phyloP scores from a whole-genome alignment of 2,329 filamentous ascomycete genomes.

The Neurospora sp. region DNA sequence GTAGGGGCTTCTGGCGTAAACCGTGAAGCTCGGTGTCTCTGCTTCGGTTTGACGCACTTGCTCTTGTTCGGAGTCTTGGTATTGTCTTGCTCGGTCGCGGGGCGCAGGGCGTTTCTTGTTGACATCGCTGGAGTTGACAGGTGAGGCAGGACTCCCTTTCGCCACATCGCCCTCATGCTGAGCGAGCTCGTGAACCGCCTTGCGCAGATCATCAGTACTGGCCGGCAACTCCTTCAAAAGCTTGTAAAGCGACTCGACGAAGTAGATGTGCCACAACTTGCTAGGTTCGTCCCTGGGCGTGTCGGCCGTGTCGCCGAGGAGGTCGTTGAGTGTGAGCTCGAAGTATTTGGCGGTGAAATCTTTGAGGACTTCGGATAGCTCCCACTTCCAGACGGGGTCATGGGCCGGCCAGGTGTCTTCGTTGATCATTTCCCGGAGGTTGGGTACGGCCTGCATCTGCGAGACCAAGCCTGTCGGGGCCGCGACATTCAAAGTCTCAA shows the following conservation, averaged over 20 bases:
- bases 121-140: too few species aligned
- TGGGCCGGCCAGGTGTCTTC: neutral
- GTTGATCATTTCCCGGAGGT: neutral
- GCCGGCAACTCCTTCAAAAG: neutral
- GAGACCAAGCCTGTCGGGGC: neutral
- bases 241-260: neutral
- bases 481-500: neutral
- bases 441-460: neutral
- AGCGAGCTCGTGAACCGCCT: neutral
- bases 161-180: neutral
- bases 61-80: neutral
- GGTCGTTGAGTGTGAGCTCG: neutral
- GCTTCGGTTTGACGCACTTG: neutral
- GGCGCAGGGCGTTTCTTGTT: neutral
- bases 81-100: neutral
- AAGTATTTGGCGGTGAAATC: neutral
- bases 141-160: neutral
- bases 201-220: neutral
- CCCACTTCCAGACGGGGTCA: neutral
- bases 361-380: neutral
- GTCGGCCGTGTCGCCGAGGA: neutral
- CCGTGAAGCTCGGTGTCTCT: accelerated
- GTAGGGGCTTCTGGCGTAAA: neutral
- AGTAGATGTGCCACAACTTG: neutral
- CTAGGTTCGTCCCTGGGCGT: too few species aligned